Conservation (phyloP, 1,284 basidiomycete species). For the Ustilago sp. region DNA sequence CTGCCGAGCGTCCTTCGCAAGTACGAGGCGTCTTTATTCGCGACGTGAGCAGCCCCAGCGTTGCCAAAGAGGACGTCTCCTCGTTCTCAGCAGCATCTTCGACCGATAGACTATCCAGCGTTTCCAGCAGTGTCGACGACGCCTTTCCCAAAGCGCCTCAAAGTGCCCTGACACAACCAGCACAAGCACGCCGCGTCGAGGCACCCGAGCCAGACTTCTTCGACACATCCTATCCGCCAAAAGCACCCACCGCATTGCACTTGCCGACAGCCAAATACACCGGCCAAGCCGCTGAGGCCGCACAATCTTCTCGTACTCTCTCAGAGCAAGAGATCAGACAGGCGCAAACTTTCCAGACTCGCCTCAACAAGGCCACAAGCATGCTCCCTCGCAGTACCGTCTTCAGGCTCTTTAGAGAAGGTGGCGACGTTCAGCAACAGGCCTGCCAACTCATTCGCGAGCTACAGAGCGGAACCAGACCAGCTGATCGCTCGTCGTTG, state of each 20-base stretch:
- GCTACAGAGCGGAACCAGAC: constrained; percentile 44
- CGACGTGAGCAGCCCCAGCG: constrained; percentile 53
- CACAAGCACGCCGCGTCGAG: constrained; percentile 10
- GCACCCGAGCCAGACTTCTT: constrained; percentile 24
- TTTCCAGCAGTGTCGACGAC: neutral
- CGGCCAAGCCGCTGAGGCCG: constrained; percentile 7
- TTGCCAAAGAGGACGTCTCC: neutral
- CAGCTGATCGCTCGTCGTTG: constrained; percentile 34
- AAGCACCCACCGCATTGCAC: constrained; percentile 23
- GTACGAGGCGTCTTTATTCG: constrained; percentile 62
- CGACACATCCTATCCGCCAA: constrained; percentile 42
- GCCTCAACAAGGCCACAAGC: constrained; percentile 44
- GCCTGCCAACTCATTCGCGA: constrained; percentile 48
- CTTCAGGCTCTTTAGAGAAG: constrained; percentile 47
- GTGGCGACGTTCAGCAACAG: constrained; percentile 36
- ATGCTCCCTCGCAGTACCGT: constrained; percentile 50
- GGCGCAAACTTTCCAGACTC: constrained; percentile 39
- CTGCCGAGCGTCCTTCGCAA: constrained; percentile 56
- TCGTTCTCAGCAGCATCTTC: constrained; percentile 9
- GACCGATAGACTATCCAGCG: neutral
- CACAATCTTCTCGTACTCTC: constrained; percentile 12
- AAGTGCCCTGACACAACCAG: constrained; percentile 28
- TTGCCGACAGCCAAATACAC: constrained; percentile 22
- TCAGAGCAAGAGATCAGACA: constrained; percentile 42
- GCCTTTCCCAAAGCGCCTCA: constrained; percentile 27